Percentiles rank a stretch among this genome's conserved stretches.
Conservation (phyloP, 2,329 filamentous ascomycete genomes). For the Lojkania enalia region DNA sequence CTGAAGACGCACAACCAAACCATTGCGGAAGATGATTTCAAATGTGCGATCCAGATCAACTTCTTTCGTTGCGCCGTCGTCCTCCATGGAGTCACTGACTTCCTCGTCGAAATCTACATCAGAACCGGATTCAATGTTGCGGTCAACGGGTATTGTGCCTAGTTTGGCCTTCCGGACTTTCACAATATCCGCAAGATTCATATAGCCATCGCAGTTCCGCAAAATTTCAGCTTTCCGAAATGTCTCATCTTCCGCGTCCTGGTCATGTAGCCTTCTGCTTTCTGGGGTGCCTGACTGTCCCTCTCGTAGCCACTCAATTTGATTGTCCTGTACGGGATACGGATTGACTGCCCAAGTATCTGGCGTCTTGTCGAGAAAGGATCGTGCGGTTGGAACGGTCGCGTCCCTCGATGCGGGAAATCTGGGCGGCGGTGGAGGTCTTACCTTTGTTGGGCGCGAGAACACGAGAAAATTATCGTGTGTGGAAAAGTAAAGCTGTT, state of each 20-base stretch:
- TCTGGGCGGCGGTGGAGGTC: slow-evolving; percentile 61
- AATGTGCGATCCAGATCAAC: slow-evolving; percentile 63
- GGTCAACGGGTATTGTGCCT: slow-evolving; percentile 57
- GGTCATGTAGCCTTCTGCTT: slow-evolving; percentile 56
- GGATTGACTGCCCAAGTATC: slow-evolving; percentile 65
- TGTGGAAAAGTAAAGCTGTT: slow-evolving; percentile 66
- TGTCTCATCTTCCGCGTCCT: slow-evolving; percentile 62
- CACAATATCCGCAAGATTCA: slow-evolving; percentile 62
- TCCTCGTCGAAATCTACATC: slow-evolving; percentile 61
- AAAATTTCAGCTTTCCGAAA: slow-evolving; percentile 63
- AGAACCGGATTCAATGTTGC: slow-evolving; percentile 54
- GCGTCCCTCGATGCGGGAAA: slow-evolving; percentile 49
- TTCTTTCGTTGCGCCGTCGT: slow-evolving; percentile 58
- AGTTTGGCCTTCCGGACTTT: slow-evolving; percentile 60
- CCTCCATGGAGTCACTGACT: slow-evolving; percentile 49
- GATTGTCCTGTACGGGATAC: slow-evolving; percentile 57
- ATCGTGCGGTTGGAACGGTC: slow-evolving; percentile 56
- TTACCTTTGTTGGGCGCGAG: slow-evolving; percentile 61
- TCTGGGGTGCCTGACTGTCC: slow-evolving; percentile 47
- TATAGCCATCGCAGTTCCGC: slow-evolving; percentile 63
- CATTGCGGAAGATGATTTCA: slow-evolving; percentile 64
- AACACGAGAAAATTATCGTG: slow-evolving; percentile 67
- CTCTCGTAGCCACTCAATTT: slow-evolving; percentile 60
- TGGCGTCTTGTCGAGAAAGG: slow-evolving; percentile 61
- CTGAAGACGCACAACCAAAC: slow-evolving; percentile 63